Base-by-base conservation (phyloP, 1,284 basidiomycete species). In the Ustilago loliicola region DNA sequence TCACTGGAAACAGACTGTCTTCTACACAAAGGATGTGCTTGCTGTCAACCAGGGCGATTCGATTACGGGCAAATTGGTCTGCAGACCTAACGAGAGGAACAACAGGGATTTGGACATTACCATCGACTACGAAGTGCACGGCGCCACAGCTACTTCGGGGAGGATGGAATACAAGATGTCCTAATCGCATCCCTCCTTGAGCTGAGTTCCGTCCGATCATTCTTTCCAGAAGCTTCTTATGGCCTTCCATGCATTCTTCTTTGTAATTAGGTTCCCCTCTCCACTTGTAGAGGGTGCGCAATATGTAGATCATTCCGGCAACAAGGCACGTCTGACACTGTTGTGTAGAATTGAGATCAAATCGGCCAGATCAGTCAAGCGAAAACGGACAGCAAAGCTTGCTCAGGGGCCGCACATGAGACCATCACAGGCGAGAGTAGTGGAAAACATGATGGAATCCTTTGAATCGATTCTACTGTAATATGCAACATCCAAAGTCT, bases 1-100 rank as follows among this genome's bases (percentile, higher is more conserved):
- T n/a, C 85, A 86, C 76, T 86, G 85, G 85, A 86, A 86, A 78
- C 84, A 85, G 79, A 86, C 85, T 30, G 85, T 86, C 29, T 86
- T 86, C 62, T 86, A 86, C 79, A 84, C 85, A 51, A 81, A 80
- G 36, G 81, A 81, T 29, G 81, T 79, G 27, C 68, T 86, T 50
- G 83, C 82, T 11, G 72, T 86, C 56, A 80, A 71, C 68, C 60
- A 77, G 50, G 83, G 81, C 48, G 84, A 86, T 38, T 60, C 67
- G 25, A 83, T 86, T 58, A 72, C 75, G 25, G 84, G 84, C 40
- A 77, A 29, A 13, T 61, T 86, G 42, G 68, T 71, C 5, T 85
- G 84, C 67, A 72, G 62, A 25, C 85, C 85, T 19, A 86, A 86
- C 61, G 66, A 72, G 60, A 77, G 75, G 58, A 86, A 86, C 74